phyloP scores from a whole-genome alignment of 306 rosid species.

The Clitoria ternatea region DNA sequence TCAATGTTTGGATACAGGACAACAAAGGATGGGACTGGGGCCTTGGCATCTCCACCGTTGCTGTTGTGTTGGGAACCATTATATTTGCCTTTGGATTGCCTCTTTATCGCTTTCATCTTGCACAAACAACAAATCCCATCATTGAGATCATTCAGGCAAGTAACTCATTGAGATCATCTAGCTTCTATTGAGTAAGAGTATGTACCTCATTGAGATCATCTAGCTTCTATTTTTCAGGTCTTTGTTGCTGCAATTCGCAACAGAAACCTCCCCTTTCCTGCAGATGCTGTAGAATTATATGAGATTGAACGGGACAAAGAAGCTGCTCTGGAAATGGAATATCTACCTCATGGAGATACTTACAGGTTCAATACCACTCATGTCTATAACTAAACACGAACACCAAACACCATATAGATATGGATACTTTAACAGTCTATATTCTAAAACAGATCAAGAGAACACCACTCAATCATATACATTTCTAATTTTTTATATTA shows the following conservation, averaged over 20 bases:
- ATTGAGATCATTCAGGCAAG: constrained; percentile 58
- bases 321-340: constrained; percentile 49
- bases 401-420: too few relatives aligned
- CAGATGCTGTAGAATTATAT: constrained; percentile 47
- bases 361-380: constrained; percentile 40
- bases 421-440: too few relatives aligned
- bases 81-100: constrained; percentile 65
- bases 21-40: constrained; percentile 87
- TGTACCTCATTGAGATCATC: background rate
- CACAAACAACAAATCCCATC: constrained; percentile 43
- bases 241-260: constrained; percentile 75
- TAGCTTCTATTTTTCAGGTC: constrained; percentile 47
- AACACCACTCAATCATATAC: too few relatives aligned
- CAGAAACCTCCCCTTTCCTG: constrained; percentile 66
- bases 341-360: constrained; percentile 59
- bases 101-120: constrained; percentile 53
- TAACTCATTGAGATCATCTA: background rate
- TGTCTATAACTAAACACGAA: background rate
- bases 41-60: constrained; percentile 53
- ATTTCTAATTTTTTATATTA: too few relatives aligned
- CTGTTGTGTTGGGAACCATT: constrained; percentile 38
- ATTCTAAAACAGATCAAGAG: too few relatives aligned
- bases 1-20: constrained; percentile 62
- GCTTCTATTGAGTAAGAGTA: background rate
- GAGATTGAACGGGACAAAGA: constrained; percentile 63